phyloP scores from a whole-genome alignment of 495 filamentous ascomycete genomes.

The Lophiotrema nucula region DNA sequence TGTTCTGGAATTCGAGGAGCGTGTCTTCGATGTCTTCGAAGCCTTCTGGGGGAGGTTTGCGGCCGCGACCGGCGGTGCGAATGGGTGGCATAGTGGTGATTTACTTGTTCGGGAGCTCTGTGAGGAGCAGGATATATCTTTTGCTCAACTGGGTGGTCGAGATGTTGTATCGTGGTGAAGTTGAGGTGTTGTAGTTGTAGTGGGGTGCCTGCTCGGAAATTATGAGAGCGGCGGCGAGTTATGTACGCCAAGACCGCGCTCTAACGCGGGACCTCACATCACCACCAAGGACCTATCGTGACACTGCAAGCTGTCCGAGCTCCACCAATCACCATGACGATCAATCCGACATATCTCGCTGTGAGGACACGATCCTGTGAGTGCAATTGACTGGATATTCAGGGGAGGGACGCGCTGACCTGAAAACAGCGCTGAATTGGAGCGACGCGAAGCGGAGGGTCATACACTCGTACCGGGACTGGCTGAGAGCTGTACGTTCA shows the following conservation, averaged over 20 bases:
- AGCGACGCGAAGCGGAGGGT: slow-evolving; percentile 78
- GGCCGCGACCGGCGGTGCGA: slow-evolving; percentile 63
- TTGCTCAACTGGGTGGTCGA: not conserved
- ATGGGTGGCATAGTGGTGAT: slow-evolving; percentile 79
- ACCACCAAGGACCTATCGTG: slow-evolving; percentile 16
- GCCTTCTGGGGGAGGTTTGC: slow-evolving; percentile 90
- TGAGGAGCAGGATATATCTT: no score
- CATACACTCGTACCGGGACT: slow-evolving; percentile 82
- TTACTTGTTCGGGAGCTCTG: no score
- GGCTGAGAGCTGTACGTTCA: slow-evolving; percentile 82
- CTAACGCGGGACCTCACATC: no score
- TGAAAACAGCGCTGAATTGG: slow-evolving; percentile 73
- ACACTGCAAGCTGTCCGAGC: slow-evolving; percentile 2
- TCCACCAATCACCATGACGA: slow-evolving; percentile 55
- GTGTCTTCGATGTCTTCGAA: slow-evolving; percentile 98
- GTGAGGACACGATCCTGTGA: slow-evolving; percentile 85
- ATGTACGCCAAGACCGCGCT: slow-evolving; percentile 7
- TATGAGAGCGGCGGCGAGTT: not conserved
- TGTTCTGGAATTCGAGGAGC: slow-evolving; percentile 90
- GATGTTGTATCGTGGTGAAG: not conserved
- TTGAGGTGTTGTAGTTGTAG: not conserved
- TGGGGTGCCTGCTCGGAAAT: not conserved
- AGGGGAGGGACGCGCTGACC: slow-evolving; percentile 12
- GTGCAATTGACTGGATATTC: not conserved
- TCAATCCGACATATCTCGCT: slow-evolving; percentile 91